A percentile compares a stretch with the other conserved stretches of the same genome.
These are phyloP conservation scores for Chaetomidium leptoderma DNA, from an alignment of 495 filamentous ascomycete species.

Conservation along the genomic window DNA sequence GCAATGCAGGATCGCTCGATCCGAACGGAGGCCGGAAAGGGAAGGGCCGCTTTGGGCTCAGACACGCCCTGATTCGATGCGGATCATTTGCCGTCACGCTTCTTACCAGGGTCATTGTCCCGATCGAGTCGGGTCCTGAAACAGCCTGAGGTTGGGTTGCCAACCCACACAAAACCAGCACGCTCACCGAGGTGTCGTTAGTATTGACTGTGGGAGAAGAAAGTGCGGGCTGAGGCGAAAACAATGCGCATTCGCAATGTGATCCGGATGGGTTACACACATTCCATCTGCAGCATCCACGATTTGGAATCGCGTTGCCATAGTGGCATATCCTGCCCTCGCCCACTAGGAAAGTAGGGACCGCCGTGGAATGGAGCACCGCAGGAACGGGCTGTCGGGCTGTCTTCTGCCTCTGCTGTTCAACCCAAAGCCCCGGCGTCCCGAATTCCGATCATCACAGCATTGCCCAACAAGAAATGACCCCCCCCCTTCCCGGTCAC, in stretches of 20 bases:
- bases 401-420: constrained; percentile 8
- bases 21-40: background rate
- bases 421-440: background rate
- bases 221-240: background rate
- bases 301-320: background rate
- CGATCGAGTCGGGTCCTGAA: background rate
- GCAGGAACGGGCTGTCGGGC: background rate
- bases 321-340: background rate
- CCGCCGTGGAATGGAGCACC: background rate
- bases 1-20: background rate
- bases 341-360: background rate
- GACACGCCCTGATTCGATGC: background rate
- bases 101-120: background rate
- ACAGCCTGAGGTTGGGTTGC: too few relatives aligned
- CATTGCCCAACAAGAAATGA: background rate
- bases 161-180: too few relatives aligned
- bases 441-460: background rate
- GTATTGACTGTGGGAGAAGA: too few relatives aligned
- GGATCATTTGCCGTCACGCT: background rate
- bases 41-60: background rate
- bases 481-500: constrained; percentile 3
- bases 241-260: background rate
- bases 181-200: too few relatives aligned
- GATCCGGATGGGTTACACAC: too few relatives aligned
- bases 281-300: background rate